Evolutionary conservation across 2,329 filamentous ascomycete species (phyloP).

Genomic region (Diaporthe nobilis): DNA sequence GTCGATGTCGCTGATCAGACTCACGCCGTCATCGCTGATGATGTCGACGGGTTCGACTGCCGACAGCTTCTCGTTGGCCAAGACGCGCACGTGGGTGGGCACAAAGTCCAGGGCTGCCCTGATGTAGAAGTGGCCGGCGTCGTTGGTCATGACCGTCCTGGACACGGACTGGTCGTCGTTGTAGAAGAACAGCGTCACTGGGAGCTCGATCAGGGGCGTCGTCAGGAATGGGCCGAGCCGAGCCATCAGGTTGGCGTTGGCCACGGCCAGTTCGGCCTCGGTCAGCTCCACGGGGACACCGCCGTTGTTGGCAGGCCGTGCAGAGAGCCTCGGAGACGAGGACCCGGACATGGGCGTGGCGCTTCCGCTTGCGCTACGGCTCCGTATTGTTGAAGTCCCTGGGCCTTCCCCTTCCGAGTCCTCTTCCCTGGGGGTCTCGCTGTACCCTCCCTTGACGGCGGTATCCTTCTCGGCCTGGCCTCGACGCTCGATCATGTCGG

Average conservation of each 20-base stretch:
- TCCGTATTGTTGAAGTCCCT: slow-evolving; percentile 40
- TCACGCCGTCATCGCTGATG: slow-evolving; percentile 84
- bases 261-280: slow-evolving; percentile 80
- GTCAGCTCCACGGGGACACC: slow-evolving; percentile 69
- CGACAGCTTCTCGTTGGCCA: slow-evolving; percentile 89
- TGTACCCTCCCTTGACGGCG: slow-evolving; percentile 81
- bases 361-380: slow-evolving; percentile 50
- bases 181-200: slow-evolving; percentile 96
- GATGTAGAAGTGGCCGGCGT: slow-evolving; percentile 88
- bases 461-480: slow-evolving; percentile 80
- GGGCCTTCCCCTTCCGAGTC: slow-evolving; percentile 57
- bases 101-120: slow-evolving; percentile 89
- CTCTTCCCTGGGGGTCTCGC: slow-evolving; percentile 70
- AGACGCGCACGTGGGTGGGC: slow-evolving; percentile 88
- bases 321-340: slow-evolving; percentile 58
- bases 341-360: slow-evolving; percentile 56
- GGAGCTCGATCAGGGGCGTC: slow-evolving; percentile 80
- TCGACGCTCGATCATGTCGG: slow-evolving; percentile 80
- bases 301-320: slow-evolving; percentile 54
- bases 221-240: slow-evolving; percentile 91
- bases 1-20: slow-evolving; percentile 96
- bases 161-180: slow-evolving; percentile 87
- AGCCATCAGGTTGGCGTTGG: slow-evolving; percentile 90
- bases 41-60: slow-evolving; percentile 83
- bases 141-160: slow-evolving; percentile 86